Conservation (phyloP, 2,329 filamentous ascomycete genomes). For the Colletotrichum tropicicola region DNA sequence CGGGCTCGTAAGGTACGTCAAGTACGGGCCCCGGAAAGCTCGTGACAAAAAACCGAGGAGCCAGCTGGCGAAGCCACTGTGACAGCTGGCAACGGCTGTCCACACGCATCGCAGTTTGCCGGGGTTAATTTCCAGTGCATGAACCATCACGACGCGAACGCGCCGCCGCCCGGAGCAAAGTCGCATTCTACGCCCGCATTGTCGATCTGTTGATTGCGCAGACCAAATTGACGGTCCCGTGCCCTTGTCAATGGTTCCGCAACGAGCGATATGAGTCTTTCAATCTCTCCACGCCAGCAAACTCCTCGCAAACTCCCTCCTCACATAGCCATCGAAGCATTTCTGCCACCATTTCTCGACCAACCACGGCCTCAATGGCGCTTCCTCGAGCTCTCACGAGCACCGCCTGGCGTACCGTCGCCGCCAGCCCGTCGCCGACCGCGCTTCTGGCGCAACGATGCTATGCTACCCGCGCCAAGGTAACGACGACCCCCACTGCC, state of each 20-base stretch:
- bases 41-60: no score
- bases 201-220: slow-evolving; percentile 17
- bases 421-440: not conserved
- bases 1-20: no score
- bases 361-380: slow-evolving; percentile 11
- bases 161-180: not conserved
- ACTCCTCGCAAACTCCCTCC: not conserved
- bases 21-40: no score
- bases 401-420: slow-evolving; percentile 3
- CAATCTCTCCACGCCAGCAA: not conserved
- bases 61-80: no score
- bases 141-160: slow-evolving; percentile 29
- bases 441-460: slow-evolving; percentile 14
- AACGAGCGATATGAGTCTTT: slow-evolving; percentile 10
- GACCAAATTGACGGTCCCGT: not conserved
- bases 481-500: not conserved
- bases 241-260: slow-evolving; percentile 11
- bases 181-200: not conserved
- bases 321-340: not conserved
- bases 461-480: slow-evolving; percentile 24
- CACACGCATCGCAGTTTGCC: no score
- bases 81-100: no score
- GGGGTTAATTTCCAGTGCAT: slow-evolving; percentile 27
- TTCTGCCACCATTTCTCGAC: not conserved
- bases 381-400: slow-evolving; percentile 14